These are phyloP conservation scores for Camelina hispida DNA, from an alignment of 345 rosid species.

Conservation along the genomic window DNA sequence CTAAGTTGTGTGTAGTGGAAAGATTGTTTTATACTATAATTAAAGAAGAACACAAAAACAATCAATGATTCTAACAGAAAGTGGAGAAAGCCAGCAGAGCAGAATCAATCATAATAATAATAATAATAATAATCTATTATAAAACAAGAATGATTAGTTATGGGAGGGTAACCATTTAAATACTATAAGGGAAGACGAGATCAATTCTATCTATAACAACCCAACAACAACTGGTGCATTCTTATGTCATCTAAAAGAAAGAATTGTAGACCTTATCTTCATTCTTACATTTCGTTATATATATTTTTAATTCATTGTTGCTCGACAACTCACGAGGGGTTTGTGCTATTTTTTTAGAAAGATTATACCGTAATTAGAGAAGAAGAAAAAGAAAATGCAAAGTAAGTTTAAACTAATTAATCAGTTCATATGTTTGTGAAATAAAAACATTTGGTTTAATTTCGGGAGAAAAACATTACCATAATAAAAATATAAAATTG, in stretches of 20 bases:
- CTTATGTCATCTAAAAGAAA: too few species aligned
- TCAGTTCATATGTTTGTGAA: background rate
- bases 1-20: slow-evolving; percentile 2
- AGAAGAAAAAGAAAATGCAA: background rate
- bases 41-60: too few species aligned
- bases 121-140: background rate
- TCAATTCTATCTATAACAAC: slow-evolving; percentile 36
- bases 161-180: too few species aligned
- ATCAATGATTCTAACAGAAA: slow-evolving; percentile 19
- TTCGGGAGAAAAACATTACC: background rate
- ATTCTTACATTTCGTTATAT: background rate
- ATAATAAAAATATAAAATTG: too few species aligned
- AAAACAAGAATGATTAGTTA: slow-evolving; percentile 24
- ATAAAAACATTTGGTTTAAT: too few species aligned
- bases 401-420: background rate
- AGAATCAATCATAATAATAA: background rate
- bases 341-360: background rate
- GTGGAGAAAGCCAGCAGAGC: slow-evolving; percentile 37
- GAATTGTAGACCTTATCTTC: slow-evolving; percentile 42
- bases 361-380: background rate
- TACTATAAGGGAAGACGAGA: slow-evolving; percentile 1
- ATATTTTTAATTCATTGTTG: background rate
- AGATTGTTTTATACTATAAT: background rate
- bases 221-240: slow-evolving; percentile 36
- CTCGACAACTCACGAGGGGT: slow-evolving; percentile 29